Conservation (phyloP, 768 basidiomycete genomes). For the Naganishia vaughanmartiniae region DNA sequence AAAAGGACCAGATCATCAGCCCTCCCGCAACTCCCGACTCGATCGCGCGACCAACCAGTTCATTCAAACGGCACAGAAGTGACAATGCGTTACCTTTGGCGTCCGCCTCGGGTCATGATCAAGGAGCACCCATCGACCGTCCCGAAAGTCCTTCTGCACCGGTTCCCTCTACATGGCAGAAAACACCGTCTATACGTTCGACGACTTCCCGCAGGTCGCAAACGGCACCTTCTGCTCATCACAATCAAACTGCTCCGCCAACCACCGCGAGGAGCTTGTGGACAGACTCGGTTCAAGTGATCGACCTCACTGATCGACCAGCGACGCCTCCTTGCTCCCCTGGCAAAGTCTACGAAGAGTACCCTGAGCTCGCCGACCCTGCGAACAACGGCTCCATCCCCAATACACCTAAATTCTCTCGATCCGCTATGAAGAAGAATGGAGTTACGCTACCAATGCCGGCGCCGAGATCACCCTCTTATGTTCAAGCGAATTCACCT, state of each 20-base stretch:
- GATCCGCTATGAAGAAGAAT: constrained; percentile 41
- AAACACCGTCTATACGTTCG: constrained; percentile 3
- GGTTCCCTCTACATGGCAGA: not conserved
- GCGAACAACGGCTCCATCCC: not conserved
- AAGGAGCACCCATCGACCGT: not conserved
- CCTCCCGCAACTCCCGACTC: constrained; percentile 14
- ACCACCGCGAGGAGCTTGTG: not conserved
- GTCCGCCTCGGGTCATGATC: not conserved
- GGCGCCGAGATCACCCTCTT: not conserved
- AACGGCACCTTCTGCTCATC: not conserved
- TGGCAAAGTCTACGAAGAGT: constrained; percentile 19
- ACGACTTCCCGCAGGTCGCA: not conserved
- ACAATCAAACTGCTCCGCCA: not conserved
- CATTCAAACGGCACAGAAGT: not conserved
- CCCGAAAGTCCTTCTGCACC: not conserved
- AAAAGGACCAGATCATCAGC: not conserved
- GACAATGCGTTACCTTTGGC: not conserved
- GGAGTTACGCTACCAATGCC: constrained; percentile 39
- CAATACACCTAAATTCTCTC: constrained; percentile 44
- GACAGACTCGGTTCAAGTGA: not conserved
- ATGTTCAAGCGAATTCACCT: not conserved
- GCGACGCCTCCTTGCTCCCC: constrained; percentile 7
- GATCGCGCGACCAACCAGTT: constrained; percentile 1
- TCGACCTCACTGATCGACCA: constrained; percentile 4
- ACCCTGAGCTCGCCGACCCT: constrained; percentile 2